Conservation (phyloP, 2,329 filamentous ascomycete species). For the Aspergillus chevalieri region DNA sequence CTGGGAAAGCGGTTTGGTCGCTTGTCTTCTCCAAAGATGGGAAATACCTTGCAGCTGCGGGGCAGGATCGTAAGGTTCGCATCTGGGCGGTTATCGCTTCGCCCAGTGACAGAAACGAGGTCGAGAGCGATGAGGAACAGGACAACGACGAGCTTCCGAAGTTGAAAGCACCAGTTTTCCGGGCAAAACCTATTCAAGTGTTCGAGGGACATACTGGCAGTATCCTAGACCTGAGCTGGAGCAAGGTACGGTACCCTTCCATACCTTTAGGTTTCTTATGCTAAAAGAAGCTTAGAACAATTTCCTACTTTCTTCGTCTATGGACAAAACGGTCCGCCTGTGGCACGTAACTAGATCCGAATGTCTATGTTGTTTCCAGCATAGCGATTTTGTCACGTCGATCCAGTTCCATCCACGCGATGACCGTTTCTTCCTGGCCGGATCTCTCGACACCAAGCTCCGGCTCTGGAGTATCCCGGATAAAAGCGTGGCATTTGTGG, state of each 20-base stretch:
- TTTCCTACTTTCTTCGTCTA: slow-evolving; percentile 88
- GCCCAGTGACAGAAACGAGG: slow-evolving; percentile 66
- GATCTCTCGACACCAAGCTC: slow-evolving; percentile 80
- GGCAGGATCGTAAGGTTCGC: slow-evolving; percentile 76
- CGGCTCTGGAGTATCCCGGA: slow-evolving; percentile 96
- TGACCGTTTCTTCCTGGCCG: slow-evolving; percentile 93
- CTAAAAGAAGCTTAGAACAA: slow-evolving; percentile 58
- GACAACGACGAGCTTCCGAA: slow-evolving; percentile 51
- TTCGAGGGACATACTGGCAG: slow-evolving; percentile 80
- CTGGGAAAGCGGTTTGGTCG: slow-evolving; percentile 74
- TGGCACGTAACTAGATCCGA: slow-evolving; percentile 86
- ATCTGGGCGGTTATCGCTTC: slow-evolving; percentile 86
- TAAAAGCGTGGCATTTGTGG: slow-evolving; percentile 80
- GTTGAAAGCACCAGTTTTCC: slow-evolving; percentile 86
- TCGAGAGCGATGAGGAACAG: slow-evolving; percentile 54
- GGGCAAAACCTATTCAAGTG: slow-evolving; percentile 67
- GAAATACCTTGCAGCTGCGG: slow-evolving; percentile 82
- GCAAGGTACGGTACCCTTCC: slow-evolving; percentile 54
- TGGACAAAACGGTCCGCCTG: slow-evolving; percentile 93
- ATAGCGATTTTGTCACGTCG: slow-evolving; percentile 90
- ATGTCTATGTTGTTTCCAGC: slow-evolving; percentile 88
- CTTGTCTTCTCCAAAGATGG: slow-evolving; percentile 91
- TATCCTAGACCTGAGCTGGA: slow-evolving; percentile 90
- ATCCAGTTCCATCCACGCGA: slow-evolving; percentile 92
- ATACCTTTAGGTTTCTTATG: not conserved